phyloP scores from a whole-genome alignment of 352 stramenopile species.

The Pythium dissimile region DNA sequence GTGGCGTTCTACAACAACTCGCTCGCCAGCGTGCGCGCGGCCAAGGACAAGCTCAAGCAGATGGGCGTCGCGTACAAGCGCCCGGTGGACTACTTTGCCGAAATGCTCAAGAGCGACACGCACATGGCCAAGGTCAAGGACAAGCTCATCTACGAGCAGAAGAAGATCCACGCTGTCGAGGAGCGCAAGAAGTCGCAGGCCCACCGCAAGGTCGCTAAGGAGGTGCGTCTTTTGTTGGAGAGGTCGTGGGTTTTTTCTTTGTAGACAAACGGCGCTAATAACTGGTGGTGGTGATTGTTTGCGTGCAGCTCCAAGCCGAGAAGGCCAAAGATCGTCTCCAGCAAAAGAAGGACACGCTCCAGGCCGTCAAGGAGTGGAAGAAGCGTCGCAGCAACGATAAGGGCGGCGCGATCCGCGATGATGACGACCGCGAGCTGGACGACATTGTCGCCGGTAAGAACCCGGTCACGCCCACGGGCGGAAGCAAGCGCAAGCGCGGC shows the following conservation, averaged over 20 bases:
- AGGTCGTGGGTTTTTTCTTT: no score
- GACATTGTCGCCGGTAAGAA: conserved; percentile 61
- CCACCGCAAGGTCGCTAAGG: conserved; percentile 95
- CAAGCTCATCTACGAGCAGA: conserved; percentile 98
- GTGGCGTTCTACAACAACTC: conserved; percentile 97
- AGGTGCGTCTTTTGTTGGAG: conserved; percentile 43
- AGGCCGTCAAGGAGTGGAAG: conserved; percentile 88
- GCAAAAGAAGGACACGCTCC: conserved; percentile 87
- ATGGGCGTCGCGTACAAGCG: conserved; percentile 90
- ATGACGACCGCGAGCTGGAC: conserved; percentile 63
- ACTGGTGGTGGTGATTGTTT: not conserved
- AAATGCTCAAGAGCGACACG: conserved; percentile 98
- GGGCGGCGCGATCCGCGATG: conserved; percentile 45
- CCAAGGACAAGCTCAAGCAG: conserved; percentile 67
- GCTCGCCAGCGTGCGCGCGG: conserved; percentile 57
- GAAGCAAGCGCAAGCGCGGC: conserved; percentile 47
- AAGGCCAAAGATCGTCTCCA: conserved; percentile 80
- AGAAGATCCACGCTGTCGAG: conserved; percentile 98
- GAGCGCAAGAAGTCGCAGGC: conserved; percentile 97
- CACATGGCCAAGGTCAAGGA: conserved; percentile 97
- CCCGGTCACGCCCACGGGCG: conserved; percentile 28
- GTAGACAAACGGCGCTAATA: no score
- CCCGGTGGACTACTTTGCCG: conserved; percentile 97
- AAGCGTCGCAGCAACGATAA: conserved; percentile 81
- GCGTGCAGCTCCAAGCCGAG: conserved; percentile 51